Conservation (phyloP, 306 rosid species). For the Cyclanthera cordifolia region DNA sequence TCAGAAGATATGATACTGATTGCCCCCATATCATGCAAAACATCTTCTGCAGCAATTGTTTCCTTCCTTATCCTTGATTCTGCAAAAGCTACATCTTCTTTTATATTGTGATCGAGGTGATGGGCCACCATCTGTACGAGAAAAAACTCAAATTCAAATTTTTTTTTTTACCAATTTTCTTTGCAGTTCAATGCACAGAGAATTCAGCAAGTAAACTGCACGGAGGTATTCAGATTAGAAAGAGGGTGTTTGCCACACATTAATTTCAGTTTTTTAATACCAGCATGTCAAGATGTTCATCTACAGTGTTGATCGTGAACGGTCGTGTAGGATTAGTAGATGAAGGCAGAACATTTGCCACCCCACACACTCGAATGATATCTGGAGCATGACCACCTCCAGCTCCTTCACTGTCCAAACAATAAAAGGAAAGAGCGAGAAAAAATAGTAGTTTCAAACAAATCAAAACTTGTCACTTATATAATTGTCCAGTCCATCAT, state of each 20-base stretch:
- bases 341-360: constrained; percentile 67
- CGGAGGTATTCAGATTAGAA: neutral
- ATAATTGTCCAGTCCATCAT: neutral
- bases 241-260: no score
- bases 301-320: constrained; percentile 65
- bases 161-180: no score
- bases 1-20: constrained; percentile 89
- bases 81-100: constrained; percentile 80
- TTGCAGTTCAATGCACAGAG: no score
- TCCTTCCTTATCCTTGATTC: constrained; percentile 86
- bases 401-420: constrained; percentile 75
- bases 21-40: constrained; percentile 95
- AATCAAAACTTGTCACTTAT: neutral
- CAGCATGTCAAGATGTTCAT: constrained; percentile 90
- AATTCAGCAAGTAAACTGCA: neutral
- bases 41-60: constrained; percentile 94
- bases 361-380: constrained; percentile 84
- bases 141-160: no score
- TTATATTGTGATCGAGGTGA: constrained; percentile 64
- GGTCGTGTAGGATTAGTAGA: constrained; percentile 90
- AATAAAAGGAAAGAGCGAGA: constrained; percentile 12
- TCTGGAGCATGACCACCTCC: constrained; percentile 99
- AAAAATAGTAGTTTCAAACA: neutral
- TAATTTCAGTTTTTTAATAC: constrained; percentile 31
- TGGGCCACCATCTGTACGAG: constrained; percentile 79